phyloP scores from a whole-genome alignment of 148 eudicot genomes.

The Heliamphora exappendiculata region DNA sequence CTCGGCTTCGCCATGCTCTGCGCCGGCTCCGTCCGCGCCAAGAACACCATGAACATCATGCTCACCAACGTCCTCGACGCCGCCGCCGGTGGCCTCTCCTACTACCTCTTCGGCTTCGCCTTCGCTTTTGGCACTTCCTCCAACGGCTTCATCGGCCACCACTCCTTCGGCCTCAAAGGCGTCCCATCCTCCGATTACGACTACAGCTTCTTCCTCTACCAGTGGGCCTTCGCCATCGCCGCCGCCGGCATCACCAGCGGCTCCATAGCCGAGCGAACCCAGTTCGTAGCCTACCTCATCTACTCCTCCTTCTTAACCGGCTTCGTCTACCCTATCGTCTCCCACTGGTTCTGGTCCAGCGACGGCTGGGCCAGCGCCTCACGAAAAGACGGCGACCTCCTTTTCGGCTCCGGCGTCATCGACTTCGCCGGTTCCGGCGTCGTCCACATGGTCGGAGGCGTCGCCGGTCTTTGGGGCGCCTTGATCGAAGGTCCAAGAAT shows the following conservation, averaged over 20 bases:
- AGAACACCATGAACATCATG: conserved; percentile 59
- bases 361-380: conserved; percentile 39
- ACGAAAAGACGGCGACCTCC: conserved; percentile 10
- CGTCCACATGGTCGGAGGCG: conserved; percentile 46
- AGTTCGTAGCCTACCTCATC: conserved; percentile 37
- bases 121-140: conserved; percentile 38
- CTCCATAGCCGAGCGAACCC: conserved; percentile 44
- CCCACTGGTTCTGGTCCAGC: conserved; percentile 41
- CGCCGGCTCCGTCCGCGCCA: conserved; percentile 53
- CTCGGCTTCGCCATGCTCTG: conserved; percentile 59
- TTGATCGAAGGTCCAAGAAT: conserved; percentile 33
- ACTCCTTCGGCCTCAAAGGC: conserved; percentile 25
- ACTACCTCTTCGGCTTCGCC: conserved; percentile 50
- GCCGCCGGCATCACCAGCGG: conserved; percentile 45
- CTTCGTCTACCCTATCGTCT: conserved; percentile 38
- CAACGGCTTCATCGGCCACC: conserved; percentile 40
- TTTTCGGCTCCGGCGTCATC: conserved; percentile 33
- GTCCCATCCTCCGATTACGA: conserved; percentile 19
- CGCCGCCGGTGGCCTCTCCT: conserved; percentile 45
- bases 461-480: conserved; percentile 45
- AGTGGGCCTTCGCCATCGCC: conserved; percentile 47
- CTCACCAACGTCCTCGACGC: conserved; percentile 55
- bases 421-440: conserved; percentile 50
- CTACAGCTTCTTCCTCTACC: conserved; percentile 34
- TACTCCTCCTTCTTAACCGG: conserved; percentile 42